Evolutionary conservation across 2,329 filamentous ascomycete species (phyloP).

Genomic region (Ceratocystis alfenasii): DNA sequence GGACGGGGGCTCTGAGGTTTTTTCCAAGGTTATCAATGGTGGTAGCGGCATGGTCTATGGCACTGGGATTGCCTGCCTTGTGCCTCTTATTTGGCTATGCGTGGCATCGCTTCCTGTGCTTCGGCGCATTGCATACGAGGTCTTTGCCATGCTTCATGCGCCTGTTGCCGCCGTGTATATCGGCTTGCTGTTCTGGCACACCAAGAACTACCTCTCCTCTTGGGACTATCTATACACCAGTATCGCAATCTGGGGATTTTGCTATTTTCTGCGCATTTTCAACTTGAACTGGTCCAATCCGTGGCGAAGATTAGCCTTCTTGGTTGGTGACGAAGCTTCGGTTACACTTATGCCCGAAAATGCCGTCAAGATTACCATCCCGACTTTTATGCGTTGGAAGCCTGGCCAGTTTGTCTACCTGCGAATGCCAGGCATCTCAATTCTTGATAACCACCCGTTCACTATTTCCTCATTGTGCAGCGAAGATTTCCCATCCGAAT

Average conservation of each 20-base stretch:
- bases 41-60: conserved; percentile 65
- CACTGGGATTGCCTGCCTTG: conserved; percentile 69
- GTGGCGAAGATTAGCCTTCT: conserved; percentile 57
- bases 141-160: conserved; percentile 72
- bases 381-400: conserved; percentile 83
- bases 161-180: conserved; percentile 72
- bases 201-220: conserved; percentile 78
- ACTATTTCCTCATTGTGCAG: conserved; percentile 88
- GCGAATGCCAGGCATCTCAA: conserved; percentile 80
- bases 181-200: conserved; percentile 88
- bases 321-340: conserved; percentile 83
- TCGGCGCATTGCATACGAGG: conserved; percentile 66
- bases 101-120: conserved; percentile 71
- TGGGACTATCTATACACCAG: conserved; percentile 84
- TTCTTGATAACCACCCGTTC: conserved; percentile 90
- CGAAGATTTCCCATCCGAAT: conserved; percentile 84
- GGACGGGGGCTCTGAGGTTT: conserved; percentile 59
- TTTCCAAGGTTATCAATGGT: conserved; percentile 54
- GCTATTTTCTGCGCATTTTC: conserved; percentile 62
- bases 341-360: conserved; percentile 84
- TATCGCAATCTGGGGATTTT: conserved; percentile 62
- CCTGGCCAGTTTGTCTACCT: conserved; percentile 93
- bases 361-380: conserved; percentile 89
- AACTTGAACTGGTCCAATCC: conserved; percentile 86
- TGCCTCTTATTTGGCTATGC: conserved; percentile 71